A percentile compares a stretch with the other conserved stretches of the same genome.
Evolutionary conservation across 2,329 filamentous ascomycete species (phyloP).

Genomic region (Aspergillus pseudotamarii): DNA sequence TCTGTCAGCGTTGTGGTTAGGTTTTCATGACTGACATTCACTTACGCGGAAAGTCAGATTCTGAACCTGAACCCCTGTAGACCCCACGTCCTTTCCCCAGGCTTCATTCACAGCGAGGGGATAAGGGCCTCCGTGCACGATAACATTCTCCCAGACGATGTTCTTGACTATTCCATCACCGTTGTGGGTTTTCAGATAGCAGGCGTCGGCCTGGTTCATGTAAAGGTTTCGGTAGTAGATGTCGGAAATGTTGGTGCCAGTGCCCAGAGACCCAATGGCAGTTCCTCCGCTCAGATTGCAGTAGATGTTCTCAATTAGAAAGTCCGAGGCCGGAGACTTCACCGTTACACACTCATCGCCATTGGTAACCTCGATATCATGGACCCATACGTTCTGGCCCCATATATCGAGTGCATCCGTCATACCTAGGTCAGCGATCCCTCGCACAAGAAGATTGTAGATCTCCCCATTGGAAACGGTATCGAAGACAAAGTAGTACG

Average conservation of each 20-base stretch:
- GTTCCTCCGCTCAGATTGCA: too few relatives aligned
- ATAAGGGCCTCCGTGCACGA: too few relatives aligned
- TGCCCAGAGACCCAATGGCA: too few relatives aligned
- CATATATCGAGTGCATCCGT: conserved; percentile 37
- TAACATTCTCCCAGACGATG: too few relatives aligned
- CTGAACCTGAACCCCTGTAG: neutral
- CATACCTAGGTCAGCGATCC: conserved; percentile 51
- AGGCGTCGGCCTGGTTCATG: too few relatives aligned
- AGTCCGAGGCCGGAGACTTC: neutral
- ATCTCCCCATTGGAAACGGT: conserved; percentile 54
- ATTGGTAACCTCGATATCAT: conserved; percentile 24
- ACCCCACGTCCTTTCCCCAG: neutral
- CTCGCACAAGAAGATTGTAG: conserved; percentile 59
- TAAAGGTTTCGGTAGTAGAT: too few relatives aligned
- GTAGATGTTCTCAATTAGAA: neutral
- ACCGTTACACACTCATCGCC: conserved; percentile 22
- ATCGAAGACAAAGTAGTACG: conserved; percentile 54
- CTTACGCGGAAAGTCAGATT: neutral
- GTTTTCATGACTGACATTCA: neutral
- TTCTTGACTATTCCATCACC: too few relatives aligned
- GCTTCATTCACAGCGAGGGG: neutral
- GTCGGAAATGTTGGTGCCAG: too few relatives aligned
- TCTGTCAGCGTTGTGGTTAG: neutral
- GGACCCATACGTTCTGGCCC: conserved; percentile 25
- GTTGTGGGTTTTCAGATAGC: too few relatives aligned